Percentiles rank a stretch among this genome's conserved stretches.
Evolutionary conservation across 306 rosid genomes (phyloP).

Genomic region (Vigna nakashimae): DNA sequence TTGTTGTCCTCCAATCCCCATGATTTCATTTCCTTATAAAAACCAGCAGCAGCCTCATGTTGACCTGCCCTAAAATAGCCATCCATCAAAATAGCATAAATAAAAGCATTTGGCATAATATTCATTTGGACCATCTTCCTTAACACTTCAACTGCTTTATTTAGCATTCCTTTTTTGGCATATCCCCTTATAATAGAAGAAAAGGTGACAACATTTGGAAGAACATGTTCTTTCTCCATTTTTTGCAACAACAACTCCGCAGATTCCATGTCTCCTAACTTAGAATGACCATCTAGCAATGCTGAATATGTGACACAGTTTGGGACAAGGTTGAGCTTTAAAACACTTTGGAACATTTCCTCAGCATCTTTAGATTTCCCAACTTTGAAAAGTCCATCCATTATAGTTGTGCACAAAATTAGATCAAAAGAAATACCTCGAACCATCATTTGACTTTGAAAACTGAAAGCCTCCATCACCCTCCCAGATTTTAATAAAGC

Average conservation of each 20-base stretch:
- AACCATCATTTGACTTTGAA: slow-evolving; percentile 77
- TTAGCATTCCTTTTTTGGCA: slow-evolving; percentile 78
- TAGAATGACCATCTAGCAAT: slow-evolving; percentile 75
- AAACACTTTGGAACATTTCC: slow-evolving; percentile 58
- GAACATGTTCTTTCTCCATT: slow-evolving; percentile 65
- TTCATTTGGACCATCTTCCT: slow-evolving; percentile 66
- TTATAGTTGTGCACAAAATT: slow-evolving; percentile 66
- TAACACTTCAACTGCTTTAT: slow-evolving; percentile 63
- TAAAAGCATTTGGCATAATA: slow-evolving; percentile 67
- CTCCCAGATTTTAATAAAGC: slow-evolving; percentile 70
- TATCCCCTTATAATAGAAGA: slow-evolving; percentile 81
- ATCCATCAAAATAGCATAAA: slow-evolving; percentile 72
- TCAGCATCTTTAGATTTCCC: slow-evolving; percentile 70
- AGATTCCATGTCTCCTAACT: slow-evolving; percentile 67
- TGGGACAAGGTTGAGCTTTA: slow-evolving; percentile 66
- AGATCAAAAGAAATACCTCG: slow-evolving; percentile 77
- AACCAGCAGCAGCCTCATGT: slow-evolving; percentile 63
- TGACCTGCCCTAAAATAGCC: slow-evolving; percentile 71
- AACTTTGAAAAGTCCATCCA: slow-evolving; percentile 83
- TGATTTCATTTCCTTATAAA: slow-evolving; percentile 73
- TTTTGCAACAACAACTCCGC: slow-evolving; percentile 64
- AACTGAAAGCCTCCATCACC: slow-evolving; percentile 64
- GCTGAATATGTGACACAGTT: slow-evolving; percentile 76
- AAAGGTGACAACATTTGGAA: slow-evolving; percentile 74
- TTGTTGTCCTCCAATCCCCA: slow-evolving; percentile 70